Evolutionary conservation across 768 basidiomycete genomes (phyloP), one percentile per base, ranked within the genome.

Genomic region (Tulasnella sp.): DNA sequence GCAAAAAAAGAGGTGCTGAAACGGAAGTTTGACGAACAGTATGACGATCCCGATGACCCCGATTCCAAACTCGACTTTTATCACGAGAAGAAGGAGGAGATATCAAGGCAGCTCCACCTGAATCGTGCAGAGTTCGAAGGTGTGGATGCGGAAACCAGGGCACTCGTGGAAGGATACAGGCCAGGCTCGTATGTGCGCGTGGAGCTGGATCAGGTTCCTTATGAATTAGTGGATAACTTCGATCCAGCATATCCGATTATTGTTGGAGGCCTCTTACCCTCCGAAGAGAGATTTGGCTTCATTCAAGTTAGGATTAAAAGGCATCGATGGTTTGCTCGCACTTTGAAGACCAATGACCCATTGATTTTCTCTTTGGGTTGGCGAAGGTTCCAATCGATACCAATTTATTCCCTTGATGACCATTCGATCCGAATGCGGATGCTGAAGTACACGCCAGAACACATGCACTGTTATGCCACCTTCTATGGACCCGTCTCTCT

Each of bases 361-460:
- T 75, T 99, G 51, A 85, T 98, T 57, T 76, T 98, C 67, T 95
- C 91, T 1, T 70, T 98, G n/a, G 95, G 95, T 15, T 99, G 95
- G 95, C 71, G 95, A 43, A 75, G 95, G 31, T 99, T 98, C 72
- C 95, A 99, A 65, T 83, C 78, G 0, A 71, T 93, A 4, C 95
- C 95, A 2, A 83, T 96, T 57, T 99, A 96, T 67, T 90, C 90
- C 16, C 70, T 99, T 19, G 95, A 99, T 63, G 95, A 99, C 66
- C 92, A 95, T 62, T 89, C 85, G 8, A 93, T 96, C 58, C 85
- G 95, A 15, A 95, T 96, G 81, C 88, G 95, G 31, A 86, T 98
- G 83, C 83, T 99, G 69, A 99, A 99, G 68, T 99, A 99, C 64
- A 96, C 95, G 0, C 95, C 95, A 0, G 95, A 99, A 67, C 95